Evolutionary conservation across 768 basidiomycete genomes (phyloP).

Genomic region (Auriscalpium orientale): DNA sequence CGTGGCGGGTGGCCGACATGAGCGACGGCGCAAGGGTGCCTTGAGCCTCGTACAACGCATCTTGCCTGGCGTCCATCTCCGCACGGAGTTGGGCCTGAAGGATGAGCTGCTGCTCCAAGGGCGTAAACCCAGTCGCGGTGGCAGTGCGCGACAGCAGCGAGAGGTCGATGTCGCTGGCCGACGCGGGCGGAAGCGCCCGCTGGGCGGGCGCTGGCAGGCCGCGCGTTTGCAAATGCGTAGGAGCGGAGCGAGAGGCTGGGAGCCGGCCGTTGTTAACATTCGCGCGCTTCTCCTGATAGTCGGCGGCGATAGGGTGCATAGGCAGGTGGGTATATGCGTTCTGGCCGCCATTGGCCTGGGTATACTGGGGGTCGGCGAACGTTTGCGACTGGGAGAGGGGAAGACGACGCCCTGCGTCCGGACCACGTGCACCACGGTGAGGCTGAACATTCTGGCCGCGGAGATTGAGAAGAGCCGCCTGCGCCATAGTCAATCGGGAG

Average conservation of each 20-base stretch:
- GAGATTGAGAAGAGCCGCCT: constrained; percentile 69
- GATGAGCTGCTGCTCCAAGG: constrained; percentile 16
- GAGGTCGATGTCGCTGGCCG: constrained; percentile 13
- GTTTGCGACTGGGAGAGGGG: not conserved
- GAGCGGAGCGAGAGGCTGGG: constrained; percentile 1
- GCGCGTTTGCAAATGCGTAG: constrained; percentile 7
- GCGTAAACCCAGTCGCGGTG: constrained; percentile 11
- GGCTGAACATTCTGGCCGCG: constrained; percentile 51
- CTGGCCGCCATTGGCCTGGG: not conserved
- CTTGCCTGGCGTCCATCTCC: constrained; percentile 11
- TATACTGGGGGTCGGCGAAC: not conserved
- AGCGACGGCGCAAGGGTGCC: not conserved
- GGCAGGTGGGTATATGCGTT: constrained; percentile 9
- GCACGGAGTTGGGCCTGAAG: constrained; percentile 13
- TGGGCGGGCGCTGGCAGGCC: not conserved
- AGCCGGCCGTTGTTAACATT: not conserved
- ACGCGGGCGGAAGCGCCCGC: not conserved
- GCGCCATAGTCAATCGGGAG: constrained; percentile 65
- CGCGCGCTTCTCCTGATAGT: constrained; percentile 1
- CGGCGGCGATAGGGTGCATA: constrained; percentile 11
- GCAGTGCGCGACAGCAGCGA: constrained; percentile 11
- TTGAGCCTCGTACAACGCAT: constrained; percentile 9
- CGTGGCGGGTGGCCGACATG: not conserved
- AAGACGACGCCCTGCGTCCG: constrained; percentile 18
- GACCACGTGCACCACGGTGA: constrained; percentile 6